These are phyloP conservation scores for Fusarium irregulare DNA, from an alignment of 2,329 filamentous ascomycete species.

Conservation along the genomic window DNA sequence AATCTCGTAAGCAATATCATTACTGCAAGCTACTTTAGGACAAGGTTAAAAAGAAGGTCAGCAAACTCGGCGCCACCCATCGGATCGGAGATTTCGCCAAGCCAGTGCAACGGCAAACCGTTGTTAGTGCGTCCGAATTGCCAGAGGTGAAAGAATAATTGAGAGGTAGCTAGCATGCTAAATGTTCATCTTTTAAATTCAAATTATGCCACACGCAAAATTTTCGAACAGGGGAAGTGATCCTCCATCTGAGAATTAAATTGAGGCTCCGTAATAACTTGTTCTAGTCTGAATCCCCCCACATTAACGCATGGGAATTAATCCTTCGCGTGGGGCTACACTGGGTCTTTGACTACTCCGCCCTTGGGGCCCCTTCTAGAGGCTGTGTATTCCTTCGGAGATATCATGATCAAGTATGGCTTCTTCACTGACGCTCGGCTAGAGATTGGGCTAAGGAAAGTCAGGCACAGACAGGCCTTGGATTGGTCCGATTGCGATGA, in stretches of 20 bases:
- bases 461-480: background rate
- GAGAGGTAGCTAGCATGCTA: background rate
- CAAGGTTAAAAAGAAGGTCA: background rate
- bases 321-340: background rate
- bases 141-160: background rate
- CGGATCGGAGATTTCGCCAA: background rate
- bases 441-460: background rate
- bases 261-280: background rate
- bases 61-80: background rate
- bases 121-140: background rate
- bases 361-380: background rate
- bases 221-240: background rate
- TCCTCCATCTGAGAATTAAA: background rate
- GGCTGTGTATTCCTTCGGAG: background rate
- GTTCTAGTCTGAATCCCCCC: background rate
- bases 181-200: no score
- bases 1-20: background rate
- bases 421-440: background rate
- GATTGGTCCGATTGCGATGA: background rate
- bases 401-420: background rate
- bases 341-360: background rate
- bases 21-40: background rate
- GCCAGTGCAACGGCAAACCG: background rate
- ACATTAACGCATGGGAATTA: background rate
- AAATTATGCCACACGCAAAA: background rate